Conservation (phyloP, 108 stramenopile species). For the Nitzschia sp. region DNA sequence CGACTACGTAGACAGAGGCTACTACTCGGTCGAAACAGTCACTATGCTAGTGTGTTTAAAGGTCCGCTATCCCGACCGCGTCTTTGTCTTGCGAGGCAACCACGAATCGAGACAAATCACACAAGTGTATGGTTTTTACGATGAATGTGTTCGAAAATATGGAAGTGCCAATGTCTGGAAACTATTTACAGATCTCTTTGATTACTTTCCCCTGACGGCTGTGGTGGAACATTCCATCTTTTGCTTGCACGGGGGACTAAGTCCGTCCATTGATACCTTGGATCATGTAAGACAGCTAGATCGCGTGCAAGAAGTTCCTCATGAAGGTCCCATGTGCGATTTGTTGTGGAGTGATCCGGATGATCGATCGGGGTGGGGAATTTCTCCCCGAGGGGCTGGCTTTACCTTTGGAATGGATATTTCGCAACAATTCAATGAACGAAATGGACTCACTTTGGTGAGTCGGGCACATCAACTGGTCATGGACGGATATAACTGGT, state of each 20-base stretch:
- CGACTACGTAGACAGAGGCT: conserved; percentile 98
- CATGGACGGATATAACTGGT: conserved; percentile 98
- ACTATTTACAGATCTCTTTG: conserved; percentile 95
- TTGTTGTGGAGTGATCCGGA: conserved; percentile 98
- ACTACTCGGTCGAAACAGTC: conserved; percentile 97
- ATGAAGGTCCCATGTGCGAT: conserved; percentile 99
- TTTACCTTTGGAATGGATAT: conserved; percentile 95
- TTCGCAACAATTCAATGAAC: conserved; percentile 85
- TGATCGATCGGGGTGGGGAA: conserved; percentile 96
- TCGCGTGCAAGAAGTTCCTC: conserved; percentile 96
- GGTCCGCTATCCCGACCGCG: conserved; percentile 92
- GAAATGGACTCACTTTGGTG: conserved; percentile 87
- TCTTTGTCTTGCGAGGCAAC: conserved; percentile 94
- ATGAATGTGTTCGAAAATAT: conserved; percentile 98
- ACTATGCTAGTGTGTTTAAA: conserved; percentile 94
- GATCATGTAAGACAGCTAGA: conserved; percentile 96
- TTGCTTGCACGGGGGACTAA: conserved; percentile 95
- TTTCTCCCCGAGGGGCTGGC: conserved; percentile 95
- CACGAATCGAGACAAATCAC: conserved; percentile 94
- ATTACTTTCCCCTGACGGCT: conserved; percentile 95
- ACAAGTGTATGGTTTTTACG: conserved; percentile 99
- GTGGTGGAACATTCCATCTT: conserved; percentile 95
- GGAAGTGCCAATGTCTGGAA: conserved; percentile 98
- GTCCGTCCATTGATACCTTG: conserved; percentile 92
- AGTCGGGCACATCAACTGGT: conserved; percentile 92